Evolutionary conservation across 345 rosid species (phyloP), one percentile per base, ranked within the genome.

Genomic region (Linum usitatissimum): DNA sequence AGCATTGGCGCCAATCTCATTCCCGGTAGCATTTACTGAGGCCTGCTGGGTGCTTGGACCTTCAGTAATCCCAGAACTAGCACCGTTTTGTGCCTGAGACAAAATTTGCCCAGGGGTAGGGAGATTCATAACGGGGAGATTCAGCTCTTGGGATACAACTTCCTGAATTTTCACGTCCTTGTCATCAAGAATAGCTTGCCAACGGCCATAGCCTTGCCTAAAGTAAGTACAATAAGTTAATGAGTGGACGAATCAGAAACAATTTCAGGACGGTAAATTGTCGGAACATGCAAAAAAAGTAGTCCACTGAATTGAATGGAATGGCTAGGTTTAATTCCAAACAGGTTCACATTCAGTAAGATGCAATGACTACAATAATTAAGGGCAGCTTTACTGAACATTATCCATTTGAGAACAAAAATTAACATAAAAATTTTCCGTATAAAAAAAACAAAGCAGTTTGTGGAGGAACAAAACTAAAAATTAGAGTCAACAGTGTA

Each of bases 171-270:
- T 81, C 84, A 88, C 71, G 68, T 83, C 99, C 78, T 81, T 90
- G 76, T 94, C 97, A 77, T 94, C 97, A 69, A 88, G 87, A 69
- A 94, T 90, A 38, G 97, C 96, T 81, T 90, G 99, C 99, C 99
- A 90, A 77, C 97, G 84, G 75, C 99, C 99, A 55, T 90, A 94
- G 42, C 99, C 99, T 76, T 94, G 99, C 87, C 99, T 94, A 17
- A 20, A 64, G 56, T 62, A 13, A 45, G 51, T 10, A 45, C 15
- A 7, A 45, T 10, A 10, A 45, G 17, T 45, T 45, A 45, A 45
- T 13, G 10, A 45, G 51, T 12, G 15, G 15, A 45, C 7, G 51
- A 45, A 45, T 45, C 51, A 45, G 51, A 45, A 45, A 45, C 17
- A 15, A 15, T 10, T 45, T 45, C 7, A 9, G 51, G 1, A 15